phyloP scores from a whole-genome alignment of 2,329 filamentous ascomycete genomes.

The Cladosporium sp. region DNA sequence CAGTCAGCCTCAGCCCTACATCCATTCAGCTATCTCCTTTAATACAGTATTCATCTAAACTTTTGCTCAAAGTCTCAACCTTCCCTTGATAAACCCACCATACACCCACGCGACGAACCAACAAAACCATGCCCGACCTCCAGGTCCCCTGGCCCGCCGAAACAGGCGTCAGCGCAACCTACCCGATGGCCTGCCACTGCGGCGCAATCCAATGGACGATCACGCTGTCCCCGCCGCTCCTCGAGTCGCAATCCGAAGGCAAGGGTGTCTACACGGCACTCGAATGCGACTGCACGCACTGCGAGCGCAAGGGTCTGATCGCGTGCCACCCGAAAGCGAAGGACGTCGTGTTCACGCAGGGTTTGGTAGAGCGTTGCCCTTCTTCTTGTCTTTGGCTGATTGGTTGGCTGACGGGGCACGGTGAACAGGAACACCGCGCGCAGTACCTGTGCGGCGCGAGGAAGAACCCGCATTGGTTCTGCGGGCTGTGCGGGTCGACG shows the following conservation, averaged over 20 bases:
- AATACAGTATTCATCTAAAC: no score
- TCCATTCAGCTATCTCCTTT: no score
- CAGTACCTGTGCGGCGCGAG: conserved; percentile 18
- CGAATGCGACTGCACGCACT: conserved; percentile 24
- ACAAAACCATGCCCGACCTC: no score
- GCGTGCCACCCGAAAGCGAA: conserved; percentile 17
- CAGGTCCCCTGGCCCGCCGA: conserved; percentile 14
- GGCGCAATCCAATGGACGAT: conserved; percentile 21
- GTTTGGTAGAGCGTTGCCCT: conserved; percentile 3
- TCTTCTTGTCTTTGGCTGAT: background rate
- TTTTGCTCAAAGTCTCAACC: no score
- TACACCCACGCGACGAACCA: no score
- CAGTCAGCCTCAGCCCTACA: no score
- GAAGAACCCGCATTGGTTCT: conserved; percentile 21
- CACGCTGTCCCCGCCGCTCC: conserved; percentile 23
- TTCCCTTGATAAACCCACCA: no score
- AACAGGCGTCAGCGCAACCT: conserved; percentile 16
- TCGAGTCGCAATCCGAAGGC: conserved; percentile 12
- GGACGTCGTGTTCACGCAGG: conserved; percentile 19
- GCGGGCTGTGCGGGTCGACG: conserved; percentile 18
- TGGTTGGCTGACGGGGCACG: background rate
- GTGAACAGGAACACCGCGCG: conserved; percentile 12
- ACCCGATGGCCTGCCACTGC: conserved; percentile 27
- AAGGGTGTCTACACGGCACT: conserved; percentile 17
- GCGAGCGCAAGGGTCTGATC: conserved; percentile 18